Evolutionary conservation across 257 asterid species (phyloP), one percentile per base, ranked within the genome.

Genomic region (Solanum gandarillasii): DNA sequence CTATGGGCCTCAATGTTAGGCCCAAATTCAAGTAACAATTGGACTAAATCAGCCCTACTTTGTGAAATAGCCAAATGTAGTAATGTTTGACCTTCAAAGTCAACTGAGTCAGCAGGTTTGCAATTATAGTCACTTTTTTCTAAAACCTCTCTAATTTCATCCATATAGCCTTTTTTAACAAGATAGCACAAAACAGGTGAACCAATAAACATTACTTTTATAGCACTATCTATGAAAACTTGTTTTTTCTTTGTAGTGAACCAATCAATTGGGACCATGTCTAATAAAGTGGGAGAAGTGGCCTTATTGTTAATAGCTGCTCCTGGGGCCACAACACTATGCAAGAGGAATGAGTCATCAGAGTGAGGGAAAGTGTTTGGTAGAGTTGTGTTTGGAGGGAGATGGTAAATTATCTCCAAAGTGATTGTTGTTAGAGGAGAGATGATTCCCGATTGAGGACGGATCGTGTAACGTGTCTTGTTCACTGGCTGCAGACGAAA

Each of bases 221-320:
- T 88, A 13, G 96, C 98, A 60, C 93, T 93, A 14, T 95, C 98
- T 23, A 95, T 92, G n/a, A 94, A 95, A 25, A 95, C 98, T 88
- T 95, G 98, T 52, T 94, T 95, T 92, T 90, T 95, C 92, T 92
- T 95, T 13, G 95, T 93, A 1, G 95, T 94, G 84, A 95, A 94
- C 98, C 98, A 95, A 68, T 95, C 96, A n/a, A 10, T 89, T 0
- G 96, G 97, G 31, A 95, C 93, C 0, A 92, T 39, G 31, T 94
- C 95, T 29, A 87, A 67, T 29, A 87, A 85, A 0, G 91, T 89
- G 1, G 95, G 75, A 0, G 93, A 83, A 1, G 92, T 88, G 78
- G 91, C 92, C 92, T 93, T 94, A 23, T 89, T 46, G 16, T 74
- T 74, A 2, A 48, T 46, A 48, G 94, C 87, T 0, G 98, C 95